phyloP scores from a whole-genome alignment of 1,139 yeast species.

The Suhomyces panamericanus region DNA sequence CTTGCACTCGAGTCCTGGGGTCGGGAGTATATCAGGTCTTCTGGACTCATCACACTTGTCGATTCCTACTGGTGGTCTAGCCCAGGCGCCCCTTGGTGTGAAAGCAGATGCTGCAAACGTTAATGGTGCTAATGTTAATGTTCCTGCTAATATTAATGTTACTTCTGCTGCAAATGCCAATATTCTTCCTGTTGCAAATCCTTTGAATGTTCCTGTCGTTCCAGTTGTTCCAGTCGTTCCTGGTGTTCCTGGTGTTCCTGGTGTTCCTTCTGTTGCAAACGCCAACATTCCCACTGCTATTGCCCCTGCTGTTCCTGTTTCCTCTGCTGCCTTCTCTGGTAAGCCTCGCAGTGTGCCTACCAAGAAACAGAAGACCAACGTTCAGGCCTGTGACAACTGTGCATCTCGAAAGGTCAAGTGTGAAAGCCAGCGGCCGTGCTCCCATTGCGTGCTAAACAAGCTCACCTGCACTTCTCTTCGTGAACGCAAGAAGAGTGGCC shows the following conservation, averaged over 20 bases:
- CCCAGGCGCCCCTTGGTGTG: neutral
- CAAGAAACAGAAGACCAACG: conserved; percentile 16
- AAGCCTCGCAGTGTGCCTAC: conserved; percentile 9
- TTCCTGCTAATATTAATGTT: too few relatives aligned
- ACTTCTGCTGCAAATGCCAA: too few relatives aligned
- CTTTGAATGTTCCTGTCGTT: too few relatives aligned
- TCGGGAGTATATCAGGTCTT: neutral
- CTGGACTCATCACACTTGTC: neutral
- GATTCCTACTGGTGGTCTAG: neutral
- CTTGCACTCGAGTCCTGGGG: too few relatives aligned
- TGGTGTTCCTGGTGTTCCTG: too few relatives aligned
- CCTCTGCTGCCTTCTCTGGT: neutral
- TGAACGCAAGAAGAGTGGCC: conserved; percentile 46
- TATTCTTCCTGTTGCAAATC: too few relatives aligned
- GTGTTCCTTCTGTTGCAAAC: too few relatives aligned
- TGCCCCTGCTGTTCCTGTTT: too few relatives aligned
- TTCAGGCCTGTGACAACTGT: conserved; percentile 45
- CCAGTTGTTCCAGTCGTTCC: too few relatives aligned
- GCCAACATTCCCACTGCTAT: too few relatives aligned
- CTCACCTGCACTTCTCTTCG: conserved; percentile 41
- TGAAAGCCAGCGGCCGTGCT: conserved; percentile 43
- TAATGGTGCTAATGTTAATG: too few relatives aligned
- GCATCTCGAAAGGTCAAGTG: conserved; percentile 47
- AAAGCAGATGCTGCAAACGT: too few relatives aligned
- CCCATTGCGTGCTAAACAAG: conserved; percentile 40